Evolutionary conservation across 2,329 filamentous ascomycete genomes (phyloP).

Genomic region (Trichoderma koningii): DNA sequence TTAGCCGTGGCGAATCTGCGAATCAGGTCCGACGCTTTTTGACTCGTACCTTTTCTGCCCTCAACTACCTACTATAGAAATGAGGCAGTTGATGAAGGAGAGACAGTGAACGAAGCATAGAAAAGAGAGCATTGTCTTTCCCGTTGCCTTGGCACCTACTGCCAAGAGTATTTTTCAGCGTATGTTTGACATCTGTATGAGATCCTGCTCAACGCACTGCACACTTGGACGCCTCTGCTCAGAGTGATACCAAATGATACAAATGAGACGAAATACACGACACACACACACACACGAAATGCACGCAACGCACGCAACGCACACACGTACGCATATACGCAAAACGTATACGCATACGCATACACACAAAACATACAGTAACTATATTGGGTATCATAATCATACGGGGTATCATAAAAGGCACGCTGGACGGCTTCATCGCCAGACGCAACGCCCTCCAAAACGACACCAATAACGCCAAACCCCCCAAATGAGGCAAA

Average conservation of each 20-base stretch:
- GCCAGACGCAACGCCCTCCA: slow-evolving; percentile 32
- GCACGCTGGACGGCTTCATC: slow-evolving; percentile 29
- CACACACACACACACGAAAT: slow-evolving; percentile 30
- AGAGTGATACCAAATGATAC: no score
- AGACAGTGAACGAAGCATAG: no score
- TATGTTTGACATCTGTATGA: no score
- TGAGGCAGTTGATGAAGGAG: no score
- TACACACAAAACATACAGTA: slow-evolving; percentile 32
- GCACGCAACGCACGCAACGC: slow-evolving; percentile 25
- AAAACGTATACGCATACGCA: slow-evolving; percentile 32
- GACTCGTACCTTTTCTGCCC: no score
- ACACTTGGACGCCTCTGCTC: background rate
- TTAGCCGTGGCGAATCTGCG: no score
- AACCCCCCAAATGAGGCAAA: slow-evolving; percentile 16
- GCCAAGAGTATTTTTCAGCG: no score
- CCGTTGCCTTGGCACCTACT: no score
- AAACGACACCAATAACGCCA: slow-evolving; percentile 19
- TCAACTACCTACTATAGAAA: no score
- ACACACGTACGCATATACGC: slow-evolving; percentile 27
- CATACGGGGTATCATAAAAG: slow-evolving; percentile 28
- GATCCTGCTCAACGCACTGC: background rate
- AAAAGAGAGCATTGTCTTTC: no score
- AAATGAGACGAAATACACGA: no score
- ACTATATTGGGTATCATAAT: slow-evolving; percentile 26
- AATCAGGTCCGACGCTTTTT: no score